These are phyloP conservation scores for Cryomyces antarcticus DNA, from an alignment of 495 filamentous ascomycete species.

Conservation along the genomic window DNA sequence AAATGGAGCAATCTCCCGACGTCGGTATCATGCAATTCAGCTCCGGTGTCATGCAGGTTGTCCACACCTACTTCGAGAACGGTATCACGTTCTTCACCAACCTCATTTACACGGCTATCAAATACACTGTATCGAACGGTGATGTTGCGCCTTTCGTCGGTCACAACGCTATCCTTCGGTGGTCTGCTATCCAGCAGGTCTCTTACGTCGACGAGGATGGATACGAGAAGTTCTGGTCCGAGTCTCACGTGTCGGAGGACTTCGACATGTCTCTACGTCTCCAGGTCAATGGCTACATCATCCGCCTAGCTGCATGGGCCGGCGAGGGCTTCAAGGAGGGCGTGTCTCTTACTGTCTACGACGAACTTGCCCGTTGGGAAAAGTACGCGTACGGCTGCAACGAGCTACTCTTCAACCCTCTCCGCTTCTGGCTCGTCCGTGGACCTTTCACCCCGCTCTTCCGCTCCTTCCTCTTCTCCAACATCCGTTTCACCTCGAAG, in stretches of 20 bases:
- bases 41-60: slow-evolving; percentile 65
- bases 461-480: slow-evolving; percentile 47
- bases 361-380: slow-evolving; percentile 26
- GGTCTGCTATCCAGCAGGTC: slow-evolving; percentile 17
- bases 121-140: slow-evolving; percentile 20
- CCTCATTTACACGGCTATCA: slow-evolving; percentile 23
- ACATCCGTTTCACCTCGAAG: slow-evolving; percentile 61
- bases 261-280: slow-evolving; percentile 25
- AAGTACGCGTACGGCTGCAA: slow-evolving; percentile 25
- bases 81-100: slow-evolving; percentile 26
- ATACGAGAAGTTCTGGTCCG: slow-evolving; percentile 23
- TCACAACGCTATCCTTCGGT: slow-evolving; percentile 18
- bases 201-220: slow-evolving; percentile 15
- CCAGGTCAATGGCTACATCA: slow-evolving; percentile 20
- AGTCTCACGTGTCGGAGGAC: slow-evolving; percentile 23
- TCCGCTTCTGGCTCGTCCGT: slow-evolving; percentile 29
- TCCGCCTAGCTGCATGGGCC: slow-evolving; percentile 22
- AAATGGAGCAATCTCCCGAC: slow-evolving; percentile 64
- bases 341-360: slow-evolving; percentile 26
- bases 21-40: slow-evolving; percentile 68
- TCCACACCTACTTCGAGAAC: slow-evolving; percentile 19
- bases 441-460: slow-evolving; percentile 65
- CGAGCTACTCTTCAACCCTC: slow-evolving; percentile 31
- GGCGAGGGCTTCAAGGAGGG: slow-evolving; percentile 26
- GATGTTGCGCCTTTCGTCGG: slow-evolving; percentile 22